Evolutionary conservation across 2,329 filamentous ascomycete genomes (phyloP).

Genomic region (Myotisia sp.): DNA sequence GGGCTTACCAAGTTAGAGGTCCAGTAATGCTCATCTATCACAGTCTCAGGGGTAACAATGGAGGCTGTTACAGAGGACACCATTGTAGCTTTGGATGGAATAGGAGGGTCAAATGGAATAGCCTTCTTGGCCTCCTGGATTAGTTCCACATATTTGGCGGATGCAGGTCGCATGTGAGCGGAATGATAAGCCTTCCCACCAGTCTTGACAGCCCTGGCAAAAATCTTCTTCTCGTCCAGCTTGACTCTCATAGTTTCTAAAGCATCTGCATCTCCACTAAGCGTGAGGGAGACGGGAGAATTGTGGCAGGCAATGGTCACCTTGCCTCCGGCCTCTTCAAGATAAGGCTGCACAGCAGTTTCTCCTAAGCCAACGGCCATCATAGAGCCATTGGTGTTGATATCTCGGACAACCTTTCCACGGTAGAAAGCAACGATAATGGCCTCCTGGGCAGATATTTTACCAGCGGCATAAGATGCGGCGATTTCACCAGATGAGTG

Average conservation of each 20-base stretch:
- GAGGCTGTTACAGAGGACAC: slow-evolving; percentile 6
- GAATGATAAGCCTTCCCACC: slow-evolving; percentile 23
- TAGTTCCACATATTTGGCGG: slow-evolving; percentile 10
- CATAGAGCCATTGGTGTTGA: slow-evolving; percentile 9
- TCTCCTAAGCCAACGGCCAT: slow-evolving; percentile 9
- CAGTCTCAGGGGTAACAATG: slow-evolving; percentile 2
- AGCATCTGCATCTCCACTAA: slow-evolving; percentile 23
- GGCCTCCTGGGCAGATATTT: slow-evolving; percentile 9
- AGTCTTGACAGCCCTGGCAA: slow-evolving; percentile 4
- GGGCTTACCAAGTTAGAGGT: slow-evolving; percentile 2
- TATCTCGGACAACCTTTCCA: slow-evolving; percentile 7
- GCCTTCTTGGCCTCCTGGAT: no score
- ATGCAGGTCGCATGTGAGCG: slow-evolving; percentile 14
- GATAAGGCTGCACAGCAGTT: slow-evolving; percentile 2
- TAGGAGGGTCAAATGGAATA: no score
- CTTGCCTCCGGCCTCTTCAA: slow-evolving; percentile 7
- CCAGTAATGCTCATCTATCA: slow-evolving; percentile 6
- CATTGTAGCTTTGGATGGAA: neutral
- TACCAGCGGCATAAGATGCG: slow-evolving; percentile 20
- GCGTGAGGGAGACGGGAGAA: slow-evolving; percentile 22
- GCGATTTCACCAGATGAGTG: slow-evolving; percentile 23
- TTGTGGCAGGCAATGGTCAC: slow-evolving; percentile 25
- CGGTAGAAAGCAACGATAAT: slow-evolving; percentile 14
- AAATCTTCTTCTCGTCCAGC: slow-evolving; percentile 11
- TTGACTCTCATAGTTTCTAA: slow-evolving; percentile 9